Conservation (phyloP, 2,329 filamentous ascomycete genomes). For the Trichoderma endophyticum region DNA sequence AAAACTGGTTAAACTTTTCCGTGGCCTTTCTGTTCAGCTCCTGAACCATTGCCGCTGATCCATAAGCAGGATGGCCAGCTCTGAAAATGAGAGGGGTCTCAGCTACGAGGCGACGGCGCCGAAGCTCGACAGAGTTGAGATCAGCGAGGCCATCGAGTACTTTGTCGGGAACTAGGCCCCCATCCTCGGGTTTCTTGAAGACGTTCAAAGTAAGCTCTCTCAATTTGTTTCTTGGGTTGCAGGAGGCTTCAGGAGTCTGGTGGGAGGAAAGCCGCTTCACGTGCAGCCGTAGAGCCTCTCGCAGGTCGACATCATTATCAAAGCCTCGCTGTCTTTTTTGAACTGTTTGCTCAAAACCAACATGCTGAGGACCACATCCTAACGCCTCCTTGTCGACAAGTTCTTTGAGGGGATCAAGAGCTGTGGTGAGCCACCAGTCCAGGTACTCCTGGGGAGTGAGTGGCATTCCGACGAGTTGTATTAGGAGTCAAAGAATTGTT, state of each 20-base stretch:
- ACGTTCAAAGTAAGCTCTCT: slow-evolving; percentile 25
- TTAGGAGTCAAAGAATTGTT: not conserved
- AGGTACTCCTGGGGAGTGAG: slow-evolving; percentile 32
- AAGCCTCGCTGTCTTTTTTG: slow-evolving; percentile 32
- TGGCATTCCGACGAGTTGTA: slow-evolving; percentile 27
- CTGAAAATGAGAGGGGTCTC: slow-evolving; percentile 24
- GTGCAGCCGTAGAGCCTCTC: slow-evolving; percentile 21
- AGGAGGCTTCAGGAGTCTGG: slow-evolving; percentile 22
- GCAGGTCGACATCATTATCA: slow-evolving; percentile 28
- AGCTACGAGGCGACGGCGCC: slow-evolving; percentile 30
- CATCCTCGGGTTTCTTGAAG: slow-evolving; percentile 29
- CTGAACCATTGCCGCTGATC: slow-evolving; percentile 25
- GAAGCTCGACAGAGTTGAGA: slow-evolving; percentile 34
- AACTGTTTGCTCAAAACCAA: slow-evolving; percentile 33
- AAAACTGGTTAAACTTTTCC: slow-evolving; percentile 30
- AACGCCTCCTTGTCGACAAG: slow-evolving; percentile 27
- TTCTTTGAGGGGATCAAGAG: slow-evolving; percentile 25
- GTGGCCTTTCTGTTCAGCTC: slow-evolving; percentile 31
- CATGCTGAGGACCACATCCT: slow-evolving; percentile 25
- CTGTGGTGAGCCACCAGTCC: slow-evolving; percentile 34
- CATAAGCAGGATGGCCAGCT: slow-evolving; percentile 13
- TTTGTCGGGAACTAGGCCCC: slow-evolving; percentile 27
- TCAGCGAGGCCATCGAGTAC: slow-evolving; percentile 32
- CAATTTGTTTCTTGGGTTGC: slow-evolving; percentile 31
- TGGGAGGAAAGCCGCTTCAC: slow-evolving; percentile 23